These are phyloP conservation scores for Tephrocybe rancida DNA, from an alignment of 768 basidiomycete genomes.

Conservation along the genomic window DNA sequence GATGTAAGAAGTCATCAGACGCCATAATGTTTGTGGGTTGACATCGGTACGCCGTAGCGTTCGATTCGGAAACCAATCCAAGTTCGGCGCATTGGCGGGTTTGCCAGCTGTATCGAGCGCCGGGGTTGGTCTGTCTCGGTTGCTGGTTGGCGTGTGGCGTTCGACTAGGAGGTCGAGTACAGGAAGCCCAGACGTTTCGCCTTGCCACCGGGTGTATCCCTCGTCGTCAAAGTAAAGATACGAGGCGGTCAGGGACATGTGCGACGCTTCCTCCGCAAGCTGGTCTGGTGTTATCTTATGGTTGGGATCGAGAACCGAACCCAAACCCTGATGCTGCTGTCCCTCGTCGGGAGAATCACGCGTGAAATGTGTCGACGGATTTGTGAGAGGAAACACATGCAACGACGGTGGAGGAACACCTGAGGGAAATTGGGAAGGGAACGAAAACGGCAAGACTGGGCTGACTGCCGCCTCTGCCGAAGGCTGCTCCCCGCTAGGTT, in stretches of 20 bases:
- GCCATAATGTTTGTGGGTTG: constrained; percentile 88
- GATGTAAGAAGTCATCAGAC: constrained; percentile 83
- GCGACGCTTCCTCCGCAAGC: constrained; percentile 57
- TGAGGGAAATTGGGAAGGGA: constrained; percentile 35
- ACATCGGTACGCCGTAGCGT: constrained; percentile 72
- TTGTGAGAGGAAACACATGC: constrained; percentile 76
- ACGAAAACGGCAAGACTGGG: constrained; percentile 30
- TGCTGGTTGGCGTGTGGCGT: constrained; percentile 48
- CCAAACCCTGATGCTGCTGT: constrained; percentile 41
- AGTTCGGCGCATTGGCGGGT: constrained; percentile 34
- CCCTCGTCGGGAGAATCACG: constrained; percentile 41
- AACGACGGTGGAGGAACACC: constrained; percentile 81
- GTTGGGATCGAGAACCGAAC: constrained; percentile 40
- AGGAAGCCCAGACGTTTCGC: constrained; percentile 91
- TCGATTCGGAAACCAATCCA: constrained; percentile 85
- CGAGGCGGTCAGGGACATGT: constrained; percentile 70
- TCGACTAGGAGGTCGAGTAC: constrained; percentile 84
- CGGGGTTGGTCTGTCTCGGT: constrained; percentile 26
- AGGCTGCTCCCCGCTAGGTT: constrained; percentile 35
- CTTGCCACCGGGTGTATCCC: constrained; percentile 88
- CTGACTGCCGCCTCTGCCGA: constrained; percentile 25
- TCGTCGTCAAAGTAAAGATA: constrained; percentile 90
- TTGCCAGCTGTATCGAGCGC: constrained; percentile 25
- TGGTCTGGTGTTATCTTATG: constrained; percentile 42
- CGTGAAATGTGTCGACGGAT: constrained; percentile 79